phyloP scores from a whole-genome alignment of 2,329 filamentous ascomycete species.

The Stromatinia cepivora region DNA sequence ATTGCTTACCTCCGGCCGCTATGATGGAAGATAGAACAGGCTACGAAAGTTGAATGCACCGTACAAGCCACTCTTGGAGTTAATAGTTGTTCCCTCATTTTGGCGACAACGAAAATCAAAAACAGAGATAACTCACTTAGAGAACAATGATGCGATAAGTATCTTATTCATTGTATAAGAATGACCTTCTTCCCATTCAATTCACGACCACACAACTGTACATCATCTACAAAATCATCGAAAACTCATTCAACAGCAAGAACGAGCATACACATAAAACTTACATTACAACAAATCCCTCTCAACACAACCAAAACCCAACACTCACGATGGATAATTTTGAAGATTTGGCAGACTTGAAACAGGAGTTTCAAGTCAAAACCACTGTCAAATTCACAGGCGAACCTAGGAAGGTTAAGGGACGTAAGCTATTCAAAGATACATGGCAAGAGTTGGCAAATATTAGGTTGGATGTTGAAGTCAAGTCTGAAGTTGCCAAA shows the following conservation, averaged over 20 bases:
- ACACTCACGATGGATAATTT: not conserved
- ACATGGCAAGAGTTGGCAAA: not conserved
- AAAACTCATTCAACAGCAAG: not conserved
- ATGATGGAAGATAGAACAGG: too few species aligned
- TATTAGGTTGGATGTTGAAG: not conserved
- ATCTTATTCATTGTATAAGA: not conserved
- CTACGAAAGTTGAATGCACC: too few species aligned
- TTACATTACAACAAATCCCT: not conserved
- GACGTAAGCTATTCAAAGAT: not conserved
- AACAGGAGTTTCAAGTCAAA: not conserved
- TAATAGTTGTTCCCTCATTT: too few species aligned
- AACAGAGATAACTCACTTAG: not conserved
- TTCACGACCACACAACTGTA: not conserved
- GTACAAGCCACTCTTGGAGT: too few species aligned
- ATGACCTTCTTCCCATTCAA: rapidly evolving
- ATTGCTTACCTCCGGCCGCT: too few species aligned
- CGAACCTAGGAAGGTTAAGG: not conserved
- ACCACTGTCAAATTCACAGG: not conserved
- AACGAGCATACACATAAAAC: not conserved
- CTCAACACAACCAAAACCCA: not conserved
- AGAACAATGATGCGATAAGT: not conserved
- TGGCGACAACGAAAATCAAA: not conserved
- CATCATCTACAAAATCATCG: not conserved
- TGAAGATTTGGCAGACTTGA: not conserved
- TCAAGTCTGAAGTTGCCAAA: not conserved